A percentile compares a stretch with the other conserved stretches of the same genome.
phyloP scores from a whole-genome alignment of 2,329 filamentous ascomycete genomes.

The Gyromitra esculenta region DNA sequence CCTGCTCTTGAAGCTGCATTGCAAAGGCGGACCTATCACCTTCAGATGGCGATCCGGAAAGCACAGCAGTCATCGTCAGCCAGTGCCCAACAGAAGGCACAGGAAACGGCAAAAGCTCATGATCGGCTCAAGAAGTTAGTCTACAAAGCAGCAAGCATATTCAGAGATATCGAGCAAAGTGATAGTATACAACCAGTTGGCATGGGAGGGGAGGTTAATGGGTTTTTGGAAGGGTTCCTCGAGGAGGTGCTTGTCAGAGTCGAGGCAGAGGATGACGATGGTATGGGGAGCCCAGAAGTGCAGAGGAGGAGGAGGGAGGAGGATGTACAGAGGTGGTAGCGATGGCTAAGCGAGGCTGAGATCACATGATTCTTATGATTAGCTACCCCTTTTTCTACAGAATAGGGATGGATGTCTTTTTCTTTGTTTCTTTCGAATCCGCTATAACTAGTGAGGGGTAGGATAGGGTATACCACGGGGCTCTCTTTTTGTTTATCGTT shows the following conservation, averaged over 20 bases:
- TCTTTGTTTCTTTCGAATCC: slow-evolving; percentile 23
- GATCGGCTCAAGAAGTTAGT: slow-evolving; percentile 84
- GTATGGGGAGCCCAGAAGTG: slow-evolving; percentile 42
- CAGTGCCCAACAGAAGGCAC: slow-evolving; percentile 64
- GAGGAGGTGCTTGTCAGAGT: slow-evolving; percentile 94
- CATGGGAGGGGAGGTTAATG: slow-evolving; percentile 89
- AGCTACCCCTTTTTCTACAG: slow-evolving; percentile 9
- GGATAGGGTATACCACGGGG: slow-evolving; percentile 34
- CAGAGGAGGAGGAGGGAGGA: slow-evolving; percentile 45
- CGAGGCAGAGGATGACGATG: slow-evolving; percentile 83
- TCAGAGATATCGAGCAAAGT: slow-evolving; percentile 88
- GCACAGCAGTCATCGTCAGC: slow-evolving; percentile 49
- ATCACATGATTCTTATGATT: slow-evolving; percentile 19
- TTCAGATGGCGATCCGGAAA: slow-evolving; percentile 61
- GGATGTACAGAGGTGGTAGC: slow-evolving; percentile 42
- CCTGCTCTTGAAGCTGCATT: slow-evolving; percentile 92
- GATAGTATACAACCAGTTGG: slow-evolving; percentile 88
- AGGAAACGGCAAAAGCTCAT: slow-evolving; percentile 78
- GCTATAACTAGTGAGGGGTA: slow-evolving; percentile 20
- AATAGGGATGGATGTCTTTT: slow-evolving; percentile 10
- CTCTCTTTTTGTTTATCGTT: slow-evolving; percentile 31
- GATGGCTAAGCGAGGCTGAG: background rate
- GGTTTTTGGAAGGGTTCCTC: slow-evolving; percentile 88
- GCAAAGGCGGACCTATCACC: slow-evolving; percentile 74
- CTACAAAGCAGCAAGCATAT: slow-evolving; percentile 81